These are phyloP conservation scores for Rosa multiflora DNA, from an alignment of 306 rosid genomes.

Conservation along the genomic window DNA sequence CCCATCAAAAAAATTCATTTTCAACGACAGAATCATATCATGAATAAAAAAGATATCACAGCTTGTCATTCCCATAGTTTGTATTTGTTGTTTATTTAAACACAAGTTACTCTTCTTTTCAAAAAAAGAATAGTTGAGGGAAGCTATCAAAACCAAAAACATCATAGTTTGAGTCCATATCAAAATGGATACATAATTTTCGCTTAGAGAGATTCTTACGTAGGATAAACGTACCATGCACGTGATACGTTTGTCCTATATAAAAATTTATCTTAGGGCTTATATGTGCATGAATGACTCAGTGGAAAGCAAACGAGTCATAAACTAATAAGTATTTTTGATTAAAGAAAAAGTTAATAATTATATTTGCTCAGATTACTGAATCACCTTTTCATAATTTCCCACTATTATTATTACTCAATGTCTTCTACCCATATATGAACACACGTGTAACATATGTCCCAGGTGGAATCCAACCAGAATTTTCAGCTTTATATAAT, in stretches of 20 bases:
- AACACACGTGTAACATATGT: not conserved
- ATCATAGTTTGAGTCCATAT: not conserved
- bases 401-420: not conserved
- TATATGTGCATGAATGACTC: not conserved
- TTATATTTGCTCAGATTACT: not conserved
- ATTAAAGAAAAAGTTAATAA: not conserved
- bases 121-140: not conserved
- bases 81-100: too few species aligned
- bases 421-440: not conserved
- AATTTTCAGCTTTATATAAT: not conserved
- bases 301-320: not conserved
- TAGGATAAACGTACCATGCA: too few species aligned
- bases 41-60: too few species aligned
- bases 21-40: not conserved
- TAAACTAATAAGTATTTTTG: not conserved
- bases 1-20: not conserved
- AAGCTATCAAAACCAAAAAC: not conserved
- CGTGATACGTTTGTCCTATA: too few species aligned
- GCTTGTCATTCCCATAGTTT: not conserved
- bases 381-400: not conserved
- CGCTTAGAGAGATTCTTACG: too few species aligned
- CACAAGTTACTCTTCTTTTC: not conserved
- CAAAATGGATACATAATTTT: not conserved
- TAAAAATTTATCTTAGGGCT: not conserved
- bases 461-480: not conserved